Conservation (phyloP, 139 green algal genomes). For the Pleodorina starrii region DNA sequence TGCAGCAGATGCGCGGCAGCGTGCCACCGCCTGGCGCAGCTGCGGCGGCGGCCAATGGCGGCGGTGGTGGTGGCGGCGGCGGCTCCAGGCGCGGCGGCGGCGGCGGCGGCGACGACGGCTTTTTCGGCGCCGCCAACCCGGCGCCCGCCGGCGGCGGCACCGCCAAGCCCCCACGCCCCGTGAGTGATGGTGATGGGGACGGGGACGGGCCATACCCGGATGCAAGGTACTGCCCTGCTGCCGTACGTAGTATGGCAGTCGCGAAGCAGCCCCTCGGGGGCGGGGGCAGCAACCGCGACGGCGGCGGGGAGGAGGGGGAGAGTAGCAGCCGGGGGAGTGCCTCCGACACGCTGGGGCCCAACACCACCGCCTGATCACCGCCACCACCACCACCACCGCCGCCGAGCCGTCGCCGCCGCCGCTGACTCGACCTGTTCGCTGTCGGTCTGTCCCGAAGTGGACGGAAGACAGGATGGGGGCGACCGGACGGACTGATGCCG, state of each 20-base stretch:
- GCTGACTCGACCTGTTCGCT: background rate
- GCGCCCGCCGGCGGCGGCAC: background rate
- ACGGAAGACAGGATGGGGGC: too few relatives aligned
- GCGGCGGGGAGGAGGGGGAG: constrained; percentile 12
- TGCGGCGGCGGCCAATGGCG: background rate
- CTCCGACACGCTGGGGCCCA: constrained; percentile 19
- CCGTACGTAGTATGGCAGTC: background rate
- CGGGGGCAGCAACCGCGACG: background rate
- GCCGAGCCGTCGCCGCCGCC: background rate
- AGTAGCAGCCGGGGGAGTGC: constrained; percentile 44
- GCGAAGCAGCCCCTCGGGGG: background rate
- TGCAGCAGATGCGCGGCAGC: background rate
- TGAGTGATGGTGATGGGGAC: constrained; percentile 27
- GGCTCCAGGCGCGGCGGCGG: background rate
- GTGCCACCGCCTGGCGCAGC: background rate
- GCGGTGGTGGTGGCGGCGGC: background rate
- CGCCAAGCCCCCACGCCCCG: constrained; percentile 10
- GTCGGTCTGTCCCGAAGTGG: too few relatives aligned
- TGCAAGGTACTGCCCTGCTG: background rate
- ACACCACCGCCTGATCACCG: constrained; percentile 24
- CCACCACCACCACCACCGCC: constrained; percentile 7
- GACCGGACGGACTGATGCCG: too few relatives aligned
- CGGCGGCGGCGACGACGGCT: background rate
- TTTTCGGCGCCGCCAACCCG: background rate
- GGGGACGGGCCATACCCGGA: background rate